A percentile compares a stretch with the other conserved stretches of the same genome.
These are phyloP conservation scores for Sclerotinia glacialis DNA, from an alignment of 2,329 filamentous ascomycete species.

Conservation along the genomic window DNA sequence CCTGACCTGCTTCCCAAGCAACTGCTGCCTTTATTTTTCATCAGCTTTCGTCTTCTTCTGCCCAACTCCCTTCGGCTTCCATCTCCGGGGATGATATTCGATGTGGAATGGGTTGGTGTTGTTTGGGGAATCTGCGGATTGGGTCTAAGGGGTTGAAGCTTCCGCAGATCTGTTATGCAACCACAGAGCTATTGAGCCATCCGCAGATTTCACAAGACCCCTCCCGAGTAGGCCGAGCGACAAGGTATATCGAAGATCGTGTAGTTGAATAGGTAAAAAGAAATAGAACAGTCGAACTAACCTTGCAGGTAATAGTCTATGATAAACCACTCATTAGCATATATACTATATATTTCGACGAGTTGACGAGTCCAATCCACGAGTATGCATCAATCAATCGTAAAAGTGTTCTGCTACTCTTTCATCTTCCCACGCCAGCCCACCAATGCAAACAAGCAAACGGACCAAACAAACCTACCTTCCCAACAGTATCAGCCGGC, in stretches of 20 bases:
- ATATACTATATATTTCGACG: not conserved
- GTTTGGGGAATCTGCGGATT: not conserved
- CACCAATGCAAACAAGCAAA: not conserved
- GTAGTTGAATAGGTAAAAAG: too few species aligned
- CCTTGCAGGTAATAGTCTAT: conserved; percentile 41
- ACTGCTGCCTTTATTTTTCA: conserved; percentile 67
- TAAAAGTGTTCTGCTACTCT: not conserved
- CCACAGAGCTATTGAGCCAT: not conserved
- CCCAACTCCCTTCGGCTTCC: too few species aligned
- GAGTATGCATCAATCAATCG: not conserved
- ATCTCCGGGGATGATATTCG: too few species aligned
- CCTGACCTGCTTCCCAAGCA: conserved; percentile 93
- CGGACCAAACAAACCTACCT: conserved; percentile 19
- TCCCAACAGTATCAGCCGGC: conserved; percentile 26
- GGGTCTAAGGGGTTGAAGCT: too few species aligned
- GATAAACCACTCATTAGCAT: not conserved
- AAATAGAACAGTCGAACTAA: conserved; percentile 27
- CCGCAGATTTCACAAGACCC: not conserved
- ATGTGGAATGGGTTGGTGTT: too few species aligned
- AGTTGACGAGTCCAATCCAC: not conserved
- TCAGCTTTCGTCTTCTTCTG: not conserved
- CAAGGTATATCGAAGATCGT: too few species aligned
- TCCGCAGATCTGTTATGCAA: too few species aligned
- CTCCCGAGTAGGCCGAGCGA: not conserved
- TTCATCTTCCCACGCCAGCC: not conserved